Evolutionary conservation across 2,329 filamentous ascomycete species (phyloP).

Genomic region (Pezicula carpinea): DNA sequence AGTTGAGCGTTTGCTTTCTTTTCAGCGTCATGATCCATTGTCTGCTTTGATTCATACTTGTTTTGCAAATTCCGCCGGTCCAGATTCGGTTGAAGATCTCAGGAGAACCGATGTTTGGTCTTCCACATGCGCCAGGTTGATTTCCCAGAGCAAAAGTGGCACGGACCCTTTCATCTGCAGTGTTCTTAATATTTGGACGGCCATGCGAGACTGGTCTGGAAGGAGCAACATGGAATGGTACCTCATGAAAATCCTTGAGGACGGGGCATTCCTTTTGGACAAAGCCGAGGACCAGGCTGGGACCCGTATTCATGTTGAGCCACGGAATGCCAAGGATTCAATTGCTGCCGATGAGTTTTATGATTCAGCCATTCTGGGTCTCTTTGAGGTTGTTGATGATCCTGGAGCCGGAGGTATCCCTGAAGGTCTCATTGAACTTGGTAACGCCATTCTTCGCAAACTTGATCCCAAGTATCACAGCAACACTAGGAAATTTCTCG

Average conservation of each 20-base stretch:
- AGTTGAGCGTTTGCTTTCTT: conserved; percentile 79
- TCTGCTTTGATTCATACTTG: conserved; percentile 82
- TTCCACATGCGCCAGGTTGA: conserved; percentile 76
- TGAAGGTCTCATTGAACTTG: conserved; percentile 76
- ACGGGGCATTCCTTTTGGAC: conserved; percentile 86
- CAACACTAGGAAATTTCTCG: conserved; percentile 74
- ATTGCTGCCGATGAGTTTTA: conserved; percentile 86
- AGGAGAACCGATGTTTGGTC: conserved; percentile 84
- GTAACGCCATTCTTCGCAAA: conserved; percentile 76
- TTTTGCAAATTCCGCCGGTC: conserved; percentile 80
- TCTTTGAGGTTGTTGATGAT: conserved; percentile 85
- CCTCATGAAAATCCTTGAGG: conserved; percentile 89
- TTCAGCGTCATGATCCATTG: conserved; percentile 83
- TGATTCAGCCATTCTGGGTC: conserved; percentile 68
- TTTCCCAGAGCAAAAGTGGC: conserved; percentile 70
- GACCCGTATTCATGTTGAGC: conserved; percentile 64
- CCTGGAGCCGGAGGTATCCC: conserved; percentile 82
- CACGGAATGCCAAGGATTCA: conserved; percentile 73
- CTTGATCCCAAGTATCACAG: conserved; percentile 68
- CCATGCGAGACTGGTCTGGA: conserved; percentile 84
- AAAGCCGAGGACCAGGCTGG: conserved; percentile 75
- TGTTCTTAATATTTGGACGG: conserved; percentile 82
- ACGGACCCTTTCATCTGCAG: conserved; percentile 78
- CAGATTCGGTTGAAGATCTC: conserved; percentile 75
- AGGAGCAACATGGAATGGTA: conserved; percentile 89